phyloP scores from a whole-genome alignment of 176 grass and related monocot genomes.

The Paspalum notatum region DNA sequence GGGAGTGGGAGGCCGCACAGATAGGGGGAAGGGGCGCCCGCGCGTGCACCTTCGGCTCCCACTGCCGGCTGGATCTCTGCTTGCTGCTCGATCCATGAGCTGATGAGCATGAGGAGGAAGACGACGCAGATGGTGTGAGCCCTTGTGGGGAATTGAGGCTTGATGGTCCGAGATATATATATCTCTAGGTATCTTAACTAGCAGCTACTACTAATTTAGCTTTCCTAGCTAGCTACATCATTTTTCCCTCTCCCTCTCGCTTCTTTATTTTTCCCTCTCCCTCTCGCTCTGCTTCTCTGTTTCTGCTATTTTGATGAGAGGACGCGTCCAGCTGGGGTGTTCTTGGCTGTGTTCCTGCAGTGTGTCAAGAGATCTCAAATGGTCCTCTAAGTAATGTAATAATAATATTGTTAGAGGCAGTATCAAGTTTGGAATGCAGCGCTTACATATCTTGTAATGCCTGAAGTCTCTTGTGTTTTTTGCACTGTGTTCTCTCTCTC shows the following conservation, averaged over 20 bases:
- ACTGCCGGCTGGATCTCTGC: slow-evolving; percentile 41
- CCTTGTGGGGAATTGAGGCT: slow-evolving; percentile 71
- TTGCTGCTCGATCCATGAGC: slow-evolving; percentile 26
- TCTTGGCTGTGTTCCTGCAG: slow-evolving; percentile 19
- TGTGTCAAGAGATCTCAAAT: slow-evolving; percentile 14
- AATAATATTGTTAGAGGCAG: slow-evolving; percentile 35
- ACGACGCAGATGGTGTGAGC: slow-evolving; percentile 50
- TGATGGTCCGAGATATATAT: slow-evolving; percentile 82
- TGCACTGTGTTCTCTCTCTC: background rate
- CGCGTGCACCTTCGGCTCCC: slow-evolving; percentile 21
- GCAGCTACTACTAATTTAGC: slow-evolving; percentile 30
- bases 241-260: background rate
- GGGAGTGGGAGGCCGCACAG: slow-evolving; percentile 30
- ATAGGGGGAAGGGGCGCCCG: slow-evolving; percentile 14
- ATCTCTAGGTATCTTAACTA: slow-evolving; percentile 59
- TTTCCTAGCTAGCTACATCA: slow-evolving; percentile 28
- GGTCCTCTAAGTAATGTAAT: slow-evolving; percentile 30
- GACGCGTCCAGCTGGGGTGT: slow-evolving; percentile 32
- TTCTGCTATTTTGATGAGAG: slow-evolving; percentile 31
- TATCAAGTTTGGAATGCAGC: slow-evolving; percentile 46
- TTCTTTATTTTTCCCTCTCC: background rate
- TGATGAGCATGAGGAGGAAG: slow-evolving; percentile 41
- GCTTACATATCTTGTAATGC: slow-evolving; percentile 33
- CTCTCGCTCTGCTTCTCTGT: background rate
- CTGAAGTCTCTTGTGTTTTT: slow-evolving; percentile 22